Evolutionary conservation across 495 filamentous ascomycete genomes (phyloP).

Genomic region (Physcia stellaris): DNA sequence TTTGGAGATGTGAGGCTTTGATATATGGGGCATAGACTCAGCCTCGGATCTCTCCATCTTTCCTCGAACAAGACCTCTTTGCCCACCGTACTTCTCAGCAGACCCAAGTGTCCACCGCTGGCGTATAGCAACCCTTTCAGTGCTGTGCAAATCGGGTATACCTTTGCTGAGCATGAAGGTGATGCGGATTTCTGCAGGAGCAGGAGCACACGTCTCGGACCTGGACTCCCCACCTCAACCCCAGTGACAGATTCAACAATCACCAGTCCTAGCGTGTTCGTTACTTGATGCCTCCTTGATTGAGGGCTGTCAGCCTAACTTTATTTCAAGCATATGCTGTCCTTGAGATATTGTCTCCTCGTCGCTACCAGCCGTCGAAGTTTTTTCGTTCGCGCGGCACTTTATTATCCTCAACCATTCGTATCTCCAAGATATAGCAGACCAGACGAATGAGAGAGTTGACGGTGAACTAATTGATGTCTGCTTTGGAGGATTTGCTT

Average conservation of each 20-base stretch:
- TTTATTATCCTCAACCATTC: conserved; percentile 31
- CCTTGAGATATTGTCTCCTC: conserved; percentile 38
- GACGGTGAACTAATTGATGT: no score
- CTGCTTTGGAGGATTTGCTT: no score
- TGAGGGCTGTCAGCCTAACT: conserved; percentile 44
- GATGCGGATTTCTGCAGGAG: conserved; percentile 39
- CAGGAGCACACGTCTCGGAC: conserved; percentile 39
- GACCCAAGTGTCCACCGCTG: conserved; percentile 28
- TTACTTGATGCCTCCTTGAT: conserved; percentile 35
- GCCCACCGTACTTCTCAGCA: not conserved
- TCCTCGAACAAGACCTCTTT: no score
- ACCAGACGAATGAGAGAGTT: no score
- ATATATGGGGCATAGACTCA: no score
- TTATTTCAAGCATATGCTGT: conserved; percentile 35
- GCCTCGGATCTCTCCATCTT: no score
- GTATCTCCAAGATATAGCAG: no score
- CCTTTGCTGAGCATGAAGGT: conserved; percentile 38
- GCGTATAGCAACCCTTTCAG: conserved; percentile 41
- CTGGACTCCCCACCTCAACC: conserved; percentile 24
- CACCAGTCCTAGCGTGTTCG: conserved; percentile 28
- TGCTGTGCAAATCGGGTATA: conserved; percentile 24
- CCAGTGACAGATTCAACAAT: conserved; percentile 35
- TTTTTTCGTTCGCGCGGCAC: conserved; percentile 36
- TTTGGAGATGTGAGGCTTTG: no score
- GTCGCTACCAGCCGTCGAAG: conserved; percentile 43